Conservation (phyloP, 306 rosid genomes). For the Delonix regia region DNA sequence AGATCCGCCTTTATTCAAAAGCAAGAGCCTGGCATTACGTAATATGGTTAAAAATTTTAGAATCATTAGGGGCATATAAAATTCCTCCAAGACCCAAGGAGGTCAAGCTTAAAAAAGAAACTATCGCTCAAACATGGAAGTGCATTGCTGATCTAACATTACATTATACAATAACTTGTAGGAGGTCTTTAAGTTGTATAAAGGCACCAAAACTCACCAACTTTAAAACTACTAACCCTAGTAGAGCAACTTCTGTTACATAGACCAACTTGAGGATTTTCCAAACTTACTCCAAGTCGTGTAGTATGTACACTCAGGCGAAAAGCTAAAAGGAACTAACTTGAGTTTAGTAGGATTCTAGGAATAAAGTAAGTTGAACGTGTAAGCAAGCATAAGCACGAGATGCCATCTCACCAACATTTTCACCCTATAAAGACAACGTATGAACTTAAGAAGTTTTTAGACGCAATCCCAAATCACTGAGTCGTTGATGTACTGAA, state of each 20-base stretch:
- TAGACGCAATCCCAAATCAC: neutral
- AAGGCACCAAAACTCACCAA: neutral
- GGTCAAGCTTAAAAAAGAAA: neutral
- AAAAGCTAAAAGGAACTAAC: neutral
- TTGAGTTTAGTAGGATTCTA: neutral
- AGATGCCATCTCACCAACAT: neutral
- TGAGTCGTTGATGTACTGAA: neutral
- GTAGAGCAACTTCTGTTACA: neutral
- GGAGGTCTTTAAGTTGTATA: neutral
- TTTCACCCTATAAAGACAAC: neutral
- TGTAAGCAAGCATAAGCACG: neutral
- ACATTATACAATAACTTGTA: neutral
- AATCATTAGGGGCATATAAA: neutral
- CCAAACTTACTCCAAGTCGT: neutral
- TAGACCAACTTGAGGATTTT: neutral
- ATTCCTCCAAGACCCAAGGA: neutral
- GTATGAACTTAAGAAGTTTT: neutral
- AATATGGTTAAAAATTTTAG: neutral
- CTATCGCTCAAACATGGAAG: neutral
- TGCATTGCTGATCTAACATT: neutral
- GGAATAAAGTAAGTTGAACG: neutral
- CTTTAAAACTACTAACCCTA: neutral
- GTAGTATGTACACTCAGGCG: neutral
- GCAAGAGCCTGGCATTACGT: neutral
- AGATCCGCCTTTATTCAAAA: neutral